phyloP scores from a whole-genome alignment of 2,329 filamentous ascomycete species.

The Cordyceps tenuipes region DNA sequence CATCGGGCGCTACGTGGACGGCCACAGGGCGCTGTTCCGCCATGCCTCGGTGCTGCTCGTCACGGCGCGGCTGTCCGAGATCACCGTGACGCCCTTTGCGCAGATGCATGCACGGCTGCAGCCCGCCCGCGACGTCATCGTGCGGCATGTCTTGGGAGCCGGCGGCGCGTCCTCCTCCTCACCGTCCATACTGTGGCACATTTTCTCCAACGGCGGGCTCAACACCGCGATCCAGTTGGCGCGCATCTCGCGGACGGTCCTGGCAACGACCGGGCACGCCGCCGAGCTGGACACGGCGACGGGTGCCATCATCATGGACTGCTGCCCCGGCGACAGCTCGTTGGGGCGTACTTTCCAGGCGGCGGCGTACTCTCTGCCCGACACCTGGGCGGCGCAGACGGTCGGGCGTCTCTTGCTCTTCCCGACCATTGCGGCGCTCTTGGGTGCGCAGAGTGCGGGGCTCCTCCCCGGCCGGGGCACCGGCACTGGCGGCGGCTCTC shows the following conservation, averaged over 20 bases:
- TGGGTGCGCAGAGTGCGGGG: slow-evolving; percentile 2
- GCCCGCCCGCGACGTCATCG: slow-evolving; percentile 6
- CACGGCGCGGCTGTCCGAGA: slow-evolving; percentile 9
- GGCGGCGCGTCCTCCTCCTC: not conserved
- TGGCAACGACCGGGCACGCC: not conserved
- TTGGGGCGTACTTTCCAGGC: not conserved
- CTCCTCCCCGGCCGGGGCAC: not conserved
- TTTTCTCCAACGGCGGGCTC: slow-evolving; percentile 9
- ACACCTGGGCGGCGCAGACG: slow-evolving; percentile 1
- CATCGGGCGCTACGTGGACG: slow-evolving; percentile 3
- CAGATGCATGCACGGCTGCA: slow-evolving; percentile 8
- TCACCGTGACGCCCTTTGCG: slow-evolving; percentile 10
- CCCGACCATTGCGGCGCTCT: slow-evolving; percentile 6
- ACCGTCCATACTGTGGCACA: slow-evolving; percentile 9
- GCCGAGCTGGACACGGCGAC: not conserved
- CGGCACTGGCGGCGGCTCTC: not conserved
- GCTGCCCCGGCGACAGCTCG: slow-evolving; percentile 8
- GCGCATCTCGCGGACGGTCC: not conserved
- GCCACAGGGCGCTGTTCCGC: not conserved
- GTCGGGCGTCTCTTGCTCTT: slow-evolving; percentile 7
- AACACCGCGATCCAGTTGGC: slow-evolving; percentile 12
- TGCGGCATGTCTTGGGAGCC: not conserved
- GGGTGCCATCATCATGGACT: slow-evolving; percentile 10
- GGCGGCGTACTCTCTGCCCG: slow-evolving; percentile 7
- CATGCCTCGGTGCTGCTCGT: slow-evolving; percentile 8